Evolutionary conservation across 2,329 filamentous ascomycete species (phyloP), one percentile per base, ranked within the genome.

Genomic region (Xylariaceae sp.): DNA sequence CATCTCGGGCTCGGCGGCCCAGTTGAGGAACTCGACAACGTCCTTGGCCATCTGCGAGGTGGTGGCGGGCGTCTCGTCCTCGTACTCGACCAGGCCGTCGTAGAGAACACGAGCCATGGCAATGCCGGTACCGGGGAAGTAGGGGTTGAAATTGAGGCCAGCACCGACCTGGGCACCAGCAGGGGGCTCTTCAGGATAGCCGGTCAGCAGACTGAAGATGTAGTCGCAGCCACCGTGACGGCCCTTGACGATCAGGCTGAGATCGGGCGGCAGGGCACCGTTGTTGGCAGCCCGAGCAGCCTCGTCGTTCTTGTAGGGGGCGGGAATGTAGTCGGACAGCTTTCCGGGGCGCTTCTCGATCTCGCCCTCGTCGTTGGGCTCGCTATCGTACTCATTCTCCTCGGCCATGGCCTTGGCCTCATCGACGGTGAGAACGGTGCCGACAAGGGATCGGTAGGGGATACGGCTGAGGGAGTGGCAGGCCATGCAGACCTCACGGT

Each of bases 21-120:
- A 98, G 85, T 98, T 97, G 67, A 98, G 80, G 78, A 98, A 98
- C 75, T 98, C 93, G 50, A 87, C 84, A 50, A 98, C 93, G 62
- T 98, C 93, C 85, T 98, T 98, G 71, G 93, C 93, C 93, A 98
- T 98, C 76, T 98, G 93, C 54, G 92, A 96, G 57, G 90, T 90
- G 52, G 92, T 88, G 40, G 93, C 93, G 42, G 90, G 88, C 34
- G 93, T 98, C 54, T 81, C 90, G 59, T 98, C 93, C 69, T 98
- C 93, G 75, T 97, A 98, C 71, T 98, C 93, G 54, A 98, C 93
- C 47, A 98, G 76, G 55, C 89, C 93, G 60, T 98, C 93, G 74
- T 95, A 98, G 50, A 98, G 83, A 51, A 97, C 93, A 82, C 93
- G 92, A 62, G 86, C 92, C 93, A 98, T 98, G 64, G 88, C 93